phyloP scores from a whole-genome alignment of 768 basidiomycete species.

The Cytidiella melzeri region DNA sequence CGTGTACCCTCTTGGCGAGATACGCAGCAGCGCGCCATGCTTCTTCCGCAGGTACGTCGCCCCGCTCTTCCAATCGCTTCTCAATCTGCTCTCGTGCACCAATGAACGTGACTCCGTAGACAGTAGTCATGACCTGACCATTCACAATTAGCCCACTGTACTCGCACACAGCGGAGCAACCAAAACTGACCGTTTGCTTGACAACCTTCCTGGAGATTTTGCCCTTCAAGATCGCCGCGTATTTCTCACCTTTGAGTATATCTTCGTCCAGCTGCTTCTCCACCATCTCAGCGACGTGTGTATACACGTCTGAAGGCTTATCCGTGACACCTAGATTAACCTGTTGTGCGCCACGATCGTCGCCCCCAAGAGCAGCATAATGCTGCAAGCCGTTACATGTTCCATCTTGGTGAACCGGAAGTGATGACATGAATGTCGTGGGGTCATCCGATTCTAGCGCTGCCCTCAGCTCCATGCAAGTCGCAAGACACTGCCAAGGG shows the following conservation, averaged over 20 bases:
- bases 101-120: slow-evolving; percentile 94
- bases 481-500: slow-evolving; percentile 95
- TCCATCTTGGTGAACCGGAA: slow-evolving; percentile 98
- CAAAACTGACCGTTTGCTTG: slow-evolving; percentile 79
- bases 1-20: slow-evolving; percentile 63
- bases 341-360: slow-evolving; percentile 79
- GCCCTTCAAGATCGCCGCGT: slow-evolving; percentile 60
- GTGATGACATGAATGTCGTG: slow-evolving; percentile 48
- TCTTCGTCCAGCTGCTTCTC: slow-evolving; percentile 60
- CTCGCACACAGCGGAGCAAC: neutral
- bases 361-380: slow-evolving; percentile 96
- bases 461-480: slow-evolving; percentile 81
- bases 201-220: slow-evolving; percentile 91
- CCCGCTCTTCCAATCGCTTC: slow-evolving; percentile 73
- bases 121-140: slow-evolving; percentile 91
- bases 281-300: slow-evolving; percentile 83
- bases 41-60: slow-evolving; percentile 65
- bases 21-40: slow-evolving; percentile 73
- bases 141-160: neutral
- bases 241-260: slow-evolving; percentile 34
- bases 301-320: slow-evolving; percentile 91
- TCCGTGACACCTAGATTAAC: slow-evolving; percentile 87
- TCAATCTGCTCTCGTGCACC: slow-evolving; percentile 96
- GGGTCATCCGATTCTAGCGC: slow-evolving; percentile 70
- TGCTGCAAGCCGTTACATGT: slow-evolving; percentile 99